Conservation (phyloP, 371 early-diverging fungal genomes). For the Mucor circinelloides region DNA sequence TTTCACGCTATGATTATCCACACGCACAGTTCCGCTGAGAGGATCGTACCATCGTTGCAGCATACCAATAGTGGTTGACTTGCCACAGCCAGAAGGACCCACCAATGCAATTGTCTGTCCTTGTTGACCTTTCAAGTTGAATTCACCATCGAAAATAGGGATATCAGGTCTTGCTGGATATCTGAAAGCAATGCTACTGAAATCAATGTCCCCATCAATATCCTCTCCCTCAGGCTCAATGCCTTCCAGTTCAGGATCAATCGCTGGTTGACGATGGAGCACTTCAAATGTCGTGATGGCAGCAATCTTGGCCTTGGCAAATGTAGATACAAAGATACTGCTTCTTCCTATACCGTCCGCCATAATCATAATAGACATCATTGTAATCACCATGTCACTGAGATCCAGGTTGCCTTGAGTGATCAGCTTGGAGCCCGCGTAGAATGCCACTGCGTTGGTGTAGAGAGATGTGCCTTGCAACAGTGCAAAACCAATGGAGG, state of each 20-base stretch:
- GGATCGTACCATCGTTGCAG: slow-evolving; percentile 89
- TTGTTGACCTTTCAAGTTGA: slow-evolving; percentile 69
- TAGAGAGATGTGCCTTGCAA: slow-evolving; percentile 66
- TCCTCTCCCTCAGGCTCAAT: slow-evolving; percentile 35
- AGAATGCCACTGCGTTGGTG: slow-evolving; percentile 64
- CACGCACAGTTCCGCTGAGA: slow-evolving; percentile 53
- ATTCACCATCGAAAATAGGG: slow-evolving; percentile 70
- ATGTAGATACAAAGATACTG: slow-evolving; percentile 56
- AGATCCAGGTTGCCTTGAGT: slow-evolving; percentile 35
- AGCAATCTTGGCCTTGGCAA: slow-evolving; percentile 80
- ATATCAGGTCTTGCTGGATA: slow-evolving; percentile 86
- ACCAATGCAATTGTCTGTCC: slow-evolving; percentile 86
- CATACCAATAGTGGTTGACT: slow-evolving; percentile 82
- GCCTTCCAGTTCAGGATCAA: slow-evolving; percentile 71
- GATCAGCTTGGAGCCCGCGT: slow-evolving; percentile 57
- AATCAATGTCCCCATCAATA: slow-evolving; percentile 57
- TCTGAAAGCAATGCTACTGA: slow-evolving; percentile 67
- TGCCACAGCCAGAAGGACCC: slow-evolving; percentile 88
- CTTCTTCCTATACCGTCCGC: slow-evolving; percentile 68
- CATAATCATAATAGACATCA: slow-evolving; percentile 72
- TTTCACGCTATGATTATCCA: slow-evolving; percentile 73
- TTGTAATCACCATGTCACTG: slow-evolving; percentile 56
- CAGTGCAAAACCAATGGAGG: slow-evolving; percentile 68
- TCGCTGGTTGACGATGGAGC: slow-evolving; percentile 69
- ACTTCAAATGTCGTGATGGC: slow-evolving; percentile 74